Conservation (phyloP, 768 basidiomycete genomes). For the Mycena chlorophos region DNA sequence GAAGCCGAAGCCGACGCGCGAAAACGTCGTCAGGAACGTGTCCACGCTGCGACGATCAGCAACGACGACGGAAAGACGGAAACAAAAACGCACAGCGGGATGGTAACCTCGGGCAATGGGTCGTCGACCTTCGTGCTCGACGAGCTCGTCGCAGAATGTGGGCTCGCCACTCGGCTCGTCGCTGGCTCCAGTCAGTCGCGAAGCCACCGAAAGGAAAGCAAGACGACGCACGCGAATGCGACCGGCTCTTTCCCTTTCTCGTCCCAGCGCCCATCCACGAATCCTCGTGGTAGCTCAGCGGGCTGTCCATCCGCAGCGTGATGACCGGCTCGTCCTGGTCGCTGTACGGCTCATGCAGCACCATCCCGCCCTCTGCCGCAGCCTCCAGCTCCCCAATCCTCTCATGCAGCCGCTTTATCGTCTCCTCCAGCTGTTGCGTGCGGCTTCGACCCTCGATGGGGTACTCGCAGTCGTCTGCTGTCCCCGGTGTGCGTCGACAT, state of each 20-base stretch:
- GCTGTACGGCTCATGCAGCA: conserved; percentile 21
- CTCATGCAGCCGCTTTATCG: conserved; percentile 42
- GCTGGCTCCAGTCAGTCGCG: not conserved
- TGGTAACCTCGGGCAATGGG: not conserved
- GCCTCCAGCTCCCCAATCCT: conserved; percentile 45
- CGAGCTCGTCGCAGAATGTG: not conserved
- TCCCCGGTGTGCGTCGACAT: conserved; percentile 44
- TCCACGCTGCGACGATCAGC: conserved; percentile 20
- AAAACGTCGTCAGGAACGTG: conserved; percentile 41
- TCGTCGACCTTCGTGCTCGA: conserved; percentile 1
- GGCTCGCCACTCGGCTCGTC: not conserved
- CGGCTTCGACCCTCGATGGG: conserved; percentile 43
- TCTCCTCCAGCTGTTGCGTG: conserved; percentile 48
- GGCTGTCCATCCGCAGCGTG: not conserved
- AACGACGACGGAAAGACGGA: conserved; percentile 27
- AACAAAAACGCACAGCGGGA: conserved; percentile 18
- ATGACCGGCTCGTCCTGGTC: conserved; percentile 3
- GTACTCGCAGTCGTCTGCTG: conserved; percentile 57
- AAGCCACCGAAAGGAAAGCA: not conserved
- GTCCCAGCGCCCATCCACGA: not conserved
- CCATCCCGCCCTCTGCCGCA: conserved; percentile 24
- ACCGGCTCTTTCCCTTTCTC: too few relatives aligned
- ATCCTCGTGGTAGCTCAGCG: not conserved
- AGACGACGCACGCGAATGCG: not conserved
- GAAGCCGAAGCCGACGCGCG: conserved; percentile 52